Percentiles rank a stretch among this genome's conserved stretches.
These are phyloP conservation scores for Saturnispora besseyi DNA, from an alignment of 805 yeast genomes.

Conservation along the genomic window DNA sequence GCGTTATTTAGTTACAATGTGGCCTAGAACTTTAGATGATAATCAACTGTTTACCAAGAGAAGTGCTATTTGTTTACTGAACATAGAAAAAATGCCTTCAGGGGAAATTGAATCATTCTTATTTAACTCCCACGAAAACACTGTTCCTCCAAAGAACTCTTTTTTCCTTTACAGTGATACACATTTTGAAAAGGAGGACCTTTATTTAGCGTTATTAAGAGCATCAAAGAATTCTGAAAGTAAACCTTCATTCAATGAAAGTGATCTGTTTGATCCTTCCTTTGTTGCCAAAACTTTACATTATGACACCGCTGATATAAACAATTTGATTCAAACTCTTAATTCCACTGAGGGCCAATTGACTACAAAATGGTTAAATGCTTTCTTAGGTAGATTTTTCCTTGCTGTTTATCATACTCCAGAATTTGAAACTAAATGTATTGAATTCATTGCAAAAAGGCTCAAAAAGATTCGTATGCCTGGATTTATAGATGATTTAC, in stretches of 20 bases:
- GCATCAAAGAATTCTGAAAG: slow-evolving; percentile 45
- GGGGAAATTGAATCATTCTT: slow-evolving; percentile 19
- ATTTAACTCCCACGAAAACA: slow-evolving; percentile 17
- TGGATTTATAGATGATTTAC: slow-evolving; percentile 77
- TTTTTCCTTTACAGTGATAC: slow-evolving; percentile 68
- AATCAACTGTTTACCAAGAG: slow-evolving; percentile 73
- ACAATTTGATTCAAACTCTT: slow-evolving; percentile 63
- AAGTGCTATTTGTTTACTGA: slow-evolving; percentile 67
- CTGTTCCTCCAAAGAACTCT: slow-evolving; percentile 28
- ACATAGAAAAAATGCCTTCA: slow-evolving; percentile 24
- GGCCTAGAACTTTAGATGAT: slow-evolving; percentile 77
- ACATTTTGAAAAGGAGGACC: slow-evolving; percentile 81
- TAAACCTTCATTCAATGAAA: slow-evolving; percentile 7
- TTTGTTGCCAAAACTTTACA: slow-evolving; percentile 66
- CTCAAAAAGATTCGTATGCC: slow-evolving; percentile 76
- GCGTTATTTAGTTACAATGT: slow-evolving; percentile 60
- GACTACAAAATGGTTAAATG: slow-evolving; percentile 86
- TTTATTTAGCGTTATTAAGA: slow-evolving; percentile 79
- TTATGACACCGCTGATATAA: slow-evolving; percentile 60
- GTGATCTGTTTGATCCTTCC: slow-evolving; percentile 34
- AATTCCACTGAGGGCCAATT: slow-evolving; percentile 79
- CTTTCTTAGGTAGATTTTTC: slow-evolving; percentile 74
- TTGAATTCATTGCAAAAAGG: slow-evolving; percentile 56
- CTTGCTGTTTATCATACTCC: slow-evolving; percentile 68
- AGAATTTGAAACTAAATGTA: slow-evolving; percentile 47